A percentile compares a stretch with the other conserved stretches of the same genome.
Evolutionary conservation across 768 basidiomycete species (phyloP).

Genomic region (Leucocoprinus birnbaumii): DNA sequence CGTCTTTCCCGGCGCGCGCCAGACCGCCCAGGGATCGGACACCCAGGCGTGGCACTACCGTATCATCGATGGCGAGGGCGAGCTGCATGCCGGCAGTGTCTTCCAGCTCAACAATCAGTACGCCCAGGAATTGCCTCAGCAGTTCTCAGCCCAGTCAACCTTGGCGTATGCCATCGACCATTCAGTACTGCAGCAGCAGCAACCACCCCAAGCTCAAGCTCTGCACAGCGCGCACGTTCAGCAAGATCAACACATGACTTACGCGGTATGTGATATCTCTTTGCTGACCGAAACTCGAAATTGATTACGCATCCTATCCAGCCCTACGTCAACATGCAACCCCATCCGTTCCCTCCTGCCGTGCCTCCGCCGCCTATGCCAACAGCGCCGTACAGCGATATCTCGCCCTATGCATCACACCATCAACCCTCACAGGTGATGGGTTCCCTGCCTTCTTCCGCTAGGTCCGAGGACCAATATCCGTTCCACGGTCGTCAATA

Average conservation of each 20-base stretch:
- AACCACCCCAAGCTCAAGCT: neutral
- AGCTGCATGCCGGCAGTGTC: neutral
- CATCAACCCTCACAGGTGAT: conserved; percentile 9
- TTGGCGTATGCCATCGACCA: neutral
- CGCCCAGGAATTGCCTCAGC: neutral
- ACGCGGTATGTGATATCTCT: neutral
- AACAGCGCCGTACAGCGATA: neutral
- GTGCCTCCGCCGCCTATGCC: neutral
- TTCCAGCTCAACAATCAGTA: no score
- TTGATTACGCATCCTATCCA: neutral
- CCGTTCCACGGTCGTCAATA: neutral
- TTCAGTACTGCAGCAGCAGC: neutral
- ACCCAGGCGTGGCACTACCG: neutral
- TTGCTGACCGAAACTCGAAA: neutral
- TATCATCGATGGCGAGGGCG: neutral
- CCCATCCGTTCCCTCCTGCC: neutral
- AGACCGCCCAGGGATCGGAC: no score
- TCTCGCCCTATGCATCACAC: neutral
- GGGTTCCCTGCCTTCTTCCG: conserved; percentile 1
- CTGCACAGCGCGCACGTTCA: neutral
- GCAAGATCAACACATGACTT: neutral
- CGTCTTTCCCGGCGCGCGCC: conserved; percentile 17
- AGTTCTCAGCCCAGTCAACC: neutral
- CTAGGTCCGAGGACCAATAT: conserved; percentile 5
- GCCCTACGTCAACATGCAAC: neutral